Evolutionary conservation across 768 basidiomycete genomes (phyloP), one percentile per base, ranked within the genome.

Genomic region (Trametes cinnabarina): DNA sequence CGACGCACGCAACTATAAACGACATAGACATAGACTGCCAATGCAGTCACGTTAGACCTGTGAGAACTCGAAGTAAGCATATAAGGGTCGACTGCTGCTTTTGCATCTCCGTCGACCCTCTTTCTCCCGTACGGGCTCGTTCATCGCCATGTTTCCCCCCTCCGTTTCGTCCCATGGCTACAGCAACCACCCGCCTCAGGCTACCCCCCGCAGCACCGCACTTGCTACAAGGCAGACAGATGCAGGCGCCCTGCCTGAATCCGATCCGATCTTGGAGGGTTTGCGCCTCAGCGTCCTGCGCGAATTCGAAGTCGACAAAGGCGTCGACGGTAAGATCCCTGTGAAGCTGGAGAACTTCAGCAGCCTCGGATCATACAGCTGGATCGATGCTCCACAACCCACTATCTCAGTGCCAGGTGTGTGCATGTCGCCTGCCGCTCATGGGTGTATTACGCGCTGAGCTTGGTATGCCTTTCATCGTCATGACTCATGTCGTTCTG

Each of bases 341-440:
- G 44, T 60, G 32, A 39, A 56, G 35, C 19, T 57, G 20, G 47
- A 63, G 46, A 41, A 84, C 69, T 62, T 81, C 34, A 67, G 71
- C 28, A 74, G 68, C n/a, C 59, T 79, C 34, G 78, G 78, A 1
- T 83, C 83, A 0, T 85, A 85, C 67, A 79, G 77, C 35, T 85
- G 83, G 84, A 62, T 74, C 39, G 73, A 78, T 3, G 64, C 68
- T 2, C 49, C 68, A 0, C 64, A 67, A 14, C 80, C 82, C 1
- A 82, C 77, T 3, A 83, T 85, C 15, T 71, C 77, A 49, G 76
- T 82, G 41, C 81, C 81, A 61, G 81, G 80, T 76, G 37, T n/a
- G 44, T 25, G 15, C 11, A n/a, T 34, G 4, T 26, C 2, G 9
- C 20, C 15, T 15, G 10, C 22, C 14, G 23, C 22, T 12, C 35